A percentile compares a stretch with the other conserved stretches of the same genome.
These are phyloP conservation scores for Rhizopus microsporus DNA, from an alignment of 371 early-diverging fungal species.

Conservation along the genomic window DNA sequence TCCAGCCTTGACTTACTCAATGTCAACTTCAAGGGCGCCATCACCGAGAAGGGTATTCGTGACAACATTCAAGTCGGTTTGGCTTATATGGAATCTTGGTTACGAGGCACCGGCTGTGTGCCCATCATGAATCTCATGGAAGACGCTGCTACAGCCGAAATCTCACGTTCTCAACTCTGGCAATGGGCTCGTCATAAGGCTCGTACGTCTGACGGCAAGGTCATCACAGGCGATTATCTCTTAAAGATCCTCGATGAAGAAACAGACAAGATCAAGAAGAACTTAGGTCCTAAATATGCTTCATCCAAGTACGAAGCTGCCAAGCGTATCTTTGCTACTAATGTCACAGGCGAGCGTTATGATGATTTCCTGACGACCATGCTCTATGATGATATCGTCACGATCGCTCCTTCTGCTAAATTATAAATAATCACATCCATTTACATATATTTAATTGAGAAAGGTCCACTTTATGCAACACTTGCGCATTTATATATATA, in stretches of 20 bases:
- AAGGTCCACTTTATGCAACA: background rate
- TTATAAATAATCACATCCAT: conserved; percentile 14
- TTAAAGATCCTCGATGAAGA: conserved; percentile 86
- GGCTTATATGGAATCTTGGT: conserved; percentile 95
- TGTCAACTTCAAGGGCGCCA: conserved; percentile 73
- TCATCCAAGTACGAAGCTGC: conserved; percentile 76
- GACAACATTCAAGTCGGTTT: conserved; percentile 90
- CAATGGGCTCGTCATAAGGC: conserved; percentile 95
- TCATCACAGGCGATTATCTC: conserved; percentile 75
- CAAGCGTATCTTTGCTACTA: conserved; percentile 74
- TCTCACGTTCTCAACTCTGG: conserved; percentile 94
- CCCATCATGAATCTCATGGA: conserved; percentile 75
- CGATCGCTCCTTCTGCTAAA: conserved; percentile 19
- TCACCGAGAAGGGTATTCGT: conserved; percentile 90
- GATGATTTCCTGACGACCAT: conserved; percentile 91
- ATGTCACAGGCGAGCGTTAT: conserved; percentile 79
- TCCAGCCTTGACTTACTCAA: conserved; percentile 82
- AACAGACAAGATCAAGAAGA: conserved; percentile 63
- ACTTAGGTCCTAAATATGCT: conserved; percentile 64
- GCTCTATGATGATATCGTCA: conserved; percentile 76
- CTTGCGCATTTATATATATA: too few species aligned
- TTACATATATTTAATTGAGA: background rate
- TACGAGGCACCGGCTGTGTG: conserved; percentile 93
- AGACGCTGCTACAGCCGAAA: conserved; percentile 89
- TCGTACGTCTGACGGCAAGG: conserved; percentile 78